phyloP scores from a whole-genome alignment of 192 early-diverging fungal species.

The Backusella morwellensis region DNA sequence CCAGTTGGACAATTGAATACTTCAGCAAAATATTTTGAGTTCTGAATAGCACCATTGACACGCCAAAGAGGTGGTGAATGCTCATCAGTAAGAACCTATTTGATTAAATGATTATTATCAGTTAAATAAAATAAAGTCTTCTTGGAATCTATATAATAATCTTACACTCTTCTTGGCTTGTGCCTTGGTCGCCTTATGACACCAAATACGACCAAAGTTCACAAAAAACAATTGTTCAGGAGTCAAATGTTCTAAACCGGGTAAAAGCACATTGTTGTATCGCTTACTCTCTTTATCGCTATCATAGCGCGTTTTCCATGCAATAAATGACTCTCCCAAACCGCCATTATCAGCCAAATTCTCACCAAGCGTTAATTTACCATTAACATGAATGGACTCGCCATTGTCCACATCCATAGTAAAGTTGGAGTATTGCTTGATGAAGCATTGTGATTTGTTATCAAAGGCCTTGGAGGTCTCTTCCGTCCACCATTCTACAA shows the following conservation, averaged over 20 bases:
- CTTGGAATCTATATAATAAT: neutral
- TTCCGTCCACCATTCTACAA: slow-evolving; percentile 69
- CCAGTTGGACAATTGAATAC: slow-evolving; percentile 63
- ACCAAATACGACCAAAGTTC: slow-evolving; percentile 72
- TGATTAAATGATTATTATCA: neutral
- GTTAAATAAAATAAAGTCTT: neutral
- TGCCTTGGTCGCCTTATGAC: slow-evolving; percentile 40
- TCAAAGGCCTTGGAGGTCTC: slow-evolving; percentile 52
- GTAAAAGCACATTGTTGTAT: slow-evolving; percentile 28
- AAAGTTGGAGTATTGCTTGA: slow-evolving; percentile 60
- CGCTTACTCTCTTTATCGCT: slow-evolving; percentile 18
- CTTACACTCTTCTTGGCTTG: slow-evolving; percentile 46
- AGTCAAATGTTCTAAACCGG: slow-evolving; percentile 52
- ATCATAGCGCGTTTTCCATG: slow-evolving; percentile 38
- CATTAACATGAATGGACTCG: slow-evolving; percentile 50
- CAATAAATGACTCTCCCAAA: slow-evolving; percentile 37
- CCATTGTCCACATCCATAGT: slow-evolving; percentile 43
- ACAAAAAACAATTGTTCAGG: slow-evolving; percentile 67
- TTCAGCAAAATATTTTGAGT: slow-evolving; percentile 67
- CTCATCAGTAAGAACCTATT: slow-evolving; percentile 60
- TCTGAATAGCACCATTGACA: slow-evolving; percentile 66
- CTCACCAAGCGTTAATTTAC: slow-evolving; percentile 53
- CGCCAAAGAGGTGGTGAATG: slow-evolving; percentile 66
- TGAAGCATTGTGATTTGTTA: slow-evolving; percentile 53
- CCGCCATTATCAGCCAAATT: slow-evolving; percentile 76